Evolutionary conservation across 2,329 filamentous ascomycete species (phyloP), one percentile per base, ranked within the genome.

Genomic region (Beauveria bassiana): DNA sequence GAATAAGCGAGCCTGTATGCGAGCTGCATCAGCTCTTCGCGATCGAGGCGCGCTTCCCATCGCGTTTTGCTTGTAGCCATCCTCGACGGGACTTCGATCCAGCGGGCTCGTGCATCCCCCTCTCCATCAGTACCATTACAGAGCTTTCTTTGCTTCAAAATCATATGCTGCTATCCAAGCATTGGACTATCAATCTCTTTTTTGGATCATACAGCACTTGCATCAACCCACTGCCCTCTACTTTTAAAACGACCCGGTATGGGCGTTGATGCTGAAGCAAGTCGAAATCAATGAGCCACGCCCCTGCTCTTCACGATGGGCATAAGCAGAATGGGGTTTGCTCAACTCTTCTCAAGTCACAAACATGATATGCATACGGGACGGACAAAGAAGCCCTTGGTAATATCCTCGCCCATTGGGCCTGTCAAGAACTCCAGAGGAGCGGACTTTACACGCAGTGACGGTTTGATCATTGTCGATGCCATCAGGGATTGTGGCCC

Each of bases 381-480:
- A 38, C 59, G 60, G 22, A 69, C 65, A 59, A 64, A 61, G 56
- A 69, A 66, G 28, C 67, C 68, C 1, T 71, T 69, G 18, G 55
- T 63, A 45, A 76, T 77, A 28, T 77, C 74, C 9, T 67, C 60
- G 20, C 75, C 75, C 1, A 64, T 75, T 43, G 75, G 75, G 0
- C 74, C 75, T 9, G 67, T 77, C 64, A 74, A 70, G 62, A 74
- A 68, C 65, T 74, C 70, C 9, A 69, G 72, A 22, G 74, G 74
- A 6, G 66, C 70, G 5, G 70, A 75, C 53, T 66, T 77, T 38
- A 63, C 68, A 38, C 71, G 75, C 46, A 73, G 73, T 61, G 68
- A 73, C 8, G 69, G 61, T 22, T 66, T 77, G 22, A 69, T 69
- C 53, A 68, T 77, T 42, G 72, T 77, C 14, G 66, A 70, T 5